phyloP scores from a whole-genome alignment of 768 basidiomycete species.

The Rhodotorula sphaerocarpa region DNA sequence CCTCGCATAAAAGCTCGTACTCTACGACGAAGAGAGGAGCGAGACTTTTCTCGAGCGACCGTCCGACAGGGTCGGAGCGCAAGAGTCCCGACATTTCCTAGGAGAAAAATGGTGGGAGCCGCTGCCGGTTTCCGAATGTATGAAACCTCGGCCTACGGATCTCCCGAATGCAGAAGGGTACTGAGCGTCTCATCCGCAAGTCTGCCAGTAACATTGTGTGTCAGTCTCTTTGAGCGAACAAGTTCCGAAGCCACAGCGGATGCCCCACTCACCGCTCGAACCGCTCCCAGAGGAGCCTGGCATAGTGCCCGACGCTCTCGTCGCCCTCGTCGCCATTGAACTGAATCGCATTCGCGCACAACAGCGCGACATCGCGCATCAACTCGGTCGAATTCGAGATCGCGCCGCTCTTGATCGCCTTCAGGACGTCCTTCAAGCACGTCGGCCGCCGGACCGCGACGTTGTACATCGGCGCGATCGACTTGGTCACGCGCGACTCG shows the following conservation, averaged over 20 bases:
- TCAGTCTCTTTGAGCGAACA: too few relatives aligned
- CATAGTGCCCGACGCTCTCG: constrained; percentile 15
- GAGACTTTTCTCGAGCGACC: too few relatives aligned
- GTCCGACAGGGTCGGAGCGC: too few relatives aligned
- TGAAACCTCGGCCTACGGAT: not conserved
- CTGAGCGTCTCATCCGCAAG: not conserved
- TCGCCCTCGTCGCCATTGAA: constrained; percentile 31
- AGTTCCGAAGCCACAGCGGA: not conserved
- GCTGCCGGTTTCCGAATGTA: not conserved
- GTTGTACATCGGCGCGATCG: constrained; percentile 22
- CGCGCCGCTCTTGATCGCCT: constrained; percentile 22
- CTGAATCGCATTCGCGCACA: constrained; percentile 33
- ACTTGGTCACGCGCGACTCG: constrained; percentile 10
- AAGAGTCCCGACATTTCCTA: too few relatives aligned
- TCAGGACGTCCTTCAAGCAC: constrained; percentile 17
- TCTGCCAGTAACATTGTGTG: not conserved
- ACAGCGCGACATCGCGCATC: constrained; percentile 25
- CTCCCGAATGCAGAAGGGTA: not conserved
- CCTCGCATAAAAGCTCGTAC: too few relatives aligned
- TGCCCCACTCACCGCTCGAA: constrained; percentile 27
- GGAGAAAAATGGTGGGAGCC: too few relatives aligned
- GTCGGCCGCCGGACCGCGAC: constrained; percentile 15
- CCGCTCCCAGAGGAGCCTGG: constrained; percentile 14
- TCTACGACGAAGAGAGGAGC: too few relatives aligned
- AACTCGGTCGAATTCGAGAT: constrained; percentile 9